Evolutionary conservation across 2,329 filamentous ascomycete species (phyloP), one percentile per base, ranked within the genome.

Genomic region (Calycina marina): DNA sequence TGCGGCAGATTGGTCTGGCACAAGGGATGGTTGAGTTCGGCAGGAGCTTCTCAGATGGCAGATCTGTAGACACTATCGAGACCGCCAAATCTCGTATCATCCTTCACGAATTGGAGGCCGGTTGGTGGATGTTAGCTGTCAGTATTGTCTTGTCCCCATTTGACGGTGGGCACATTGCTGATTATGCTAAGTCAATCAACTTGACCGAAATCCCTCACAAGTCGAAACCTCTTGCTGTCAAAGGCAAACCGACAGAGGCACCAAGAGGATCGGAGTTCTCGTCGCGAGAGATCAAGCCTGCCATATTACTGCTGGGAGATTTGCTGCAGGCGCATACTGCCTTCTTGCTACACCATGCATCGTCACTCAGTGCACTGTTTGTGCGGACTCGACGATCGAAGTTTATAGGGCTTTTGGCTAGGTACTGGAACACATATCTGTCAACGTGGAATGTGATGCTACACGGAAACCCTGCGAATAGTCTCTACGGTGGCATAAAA

Each of bases 21-120:
- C 90, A 98, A 60, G 90, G 86, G 52, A 93, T 96, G 78, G 78
- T 93, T 37, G 81, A 77, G 53, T 98, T 98, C 59, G 81, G 82
- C 48, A 78, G 76, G 51, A 86, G 76, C 47, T 98, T 98, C 56
- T 80, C 86, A 2, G 68, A 72, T 39, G 82, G 77, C 37, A 66
- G 76, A 43, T 56, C 81, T 2, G 71, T 94, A 24, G 83, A 93
- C 48, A 74, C 75, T 6, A 77, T 98, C 38, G 90, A 98, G 51
- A 96, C 90, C 1, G 82, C 93, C 47, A 90, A 82, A 60, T 75
- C 78, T 30, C 72, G 86, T 18, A 77, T 94, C 18, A 66, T 96
- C 18, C 60, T 94, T 27, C 74, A 84, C 47, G 85, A 98, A 60
- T 59, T 98, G 42, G 88, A 98, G 55, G 62, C 70, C 11, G 81